Evolutionary conservation across 495 filamentous ascomycete species (phyloP), one percentile per base, ranked within the genome.

Genomic region (Lophium mytilinum): DNA sequence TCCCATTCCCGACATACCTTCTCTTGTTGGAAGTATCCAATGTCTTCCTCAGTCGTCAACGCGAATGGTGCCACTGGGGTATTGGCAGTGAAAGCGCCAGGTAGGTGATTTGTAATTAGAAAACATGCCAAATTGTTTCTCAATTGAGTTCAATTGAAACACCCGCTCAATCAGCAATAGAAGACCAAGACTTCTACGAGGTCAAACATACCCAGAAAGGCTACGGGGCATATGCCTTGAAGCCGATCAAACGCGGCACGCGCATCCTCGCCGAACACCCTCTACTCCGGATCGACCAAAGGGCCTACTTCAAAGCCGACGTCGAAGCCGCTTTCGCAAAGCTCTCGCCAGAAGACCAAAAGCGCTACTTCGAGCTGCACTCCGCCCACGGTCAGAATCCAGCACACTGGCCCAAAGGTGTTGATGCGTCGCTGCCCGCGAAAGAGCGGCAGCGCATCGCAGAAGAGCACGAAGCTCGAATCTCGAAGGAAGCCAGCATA

Each of bases 251-350:
- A 19, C 56, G 48, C 15, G 71, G 70, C 36, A 73, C 74, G 0
- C 80, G 81, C 12, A 77, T 83, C 37, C 72, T 90, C 4, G 81
- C 83, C 52, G 84, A 93, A 55, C 79, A 84, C 0, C 80, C 89
- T 48, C 73, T 75, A 50, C 74, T 93, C 24, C 74, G 84, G 46
- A 69, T 83, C 14, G 77, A 78, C 37, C 84, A 83, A 54, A 81
- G 80, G 21, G 80, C 85, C 1, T 61, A 66, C 37, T 50, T 37
- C 33, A 33, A 42, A 2, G 40, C 7, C 9, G 62, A 64, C 37
- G 56, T 71, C 50, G 34, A 66, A 33, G 52, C 37, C 9, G 51
- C 50, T 8, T 62, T 64, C 52, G 43, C 53, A 9, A 56, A 61
- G 36, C 64, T 68, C 9, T 55, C 63, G 3, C 18, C 54, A 0